These are phyloP conservation scores for Moniliella sp. DNA, from an alignment of 1,284 basidiomycete species.

Conservation along the genomic window DNA sequence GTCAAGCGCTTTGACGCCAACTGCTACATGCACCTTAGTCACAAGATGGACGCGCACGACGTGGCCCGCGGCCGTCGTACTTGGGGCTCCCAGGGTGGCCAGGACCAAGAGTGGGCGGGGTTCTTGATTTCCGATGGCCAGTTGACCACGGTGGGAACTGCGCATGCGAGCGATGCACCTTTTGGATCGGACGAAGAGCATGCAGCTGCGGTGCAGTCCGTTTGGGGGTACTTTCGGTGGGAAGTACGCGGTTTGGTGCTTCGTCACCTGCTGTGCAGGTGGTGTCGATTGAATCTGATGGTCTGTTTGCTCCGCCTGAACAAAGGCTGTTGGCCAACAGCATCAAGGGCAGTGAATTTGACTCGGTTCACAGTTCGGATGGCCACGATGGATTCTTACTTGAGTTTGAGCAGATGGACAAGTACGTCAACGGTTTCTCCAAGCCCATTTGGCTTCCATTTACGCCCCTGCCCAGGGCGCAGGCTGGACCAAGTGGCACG, in stretches of 20 bases:
- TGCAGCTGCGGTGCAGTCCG: no score
- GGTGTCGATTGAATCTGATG: constrained; percentile 23
- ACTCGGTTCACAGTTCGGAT: constrained; percentile 52
- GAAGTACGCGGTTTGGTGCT: constrained; percentile 2
- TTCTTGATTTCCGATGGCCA: no score
- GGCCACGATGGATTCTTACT: constrained; percentile 85
- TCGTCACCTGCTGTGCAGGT: constrained; percentile 12
- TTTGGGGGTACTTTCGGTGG: no score
- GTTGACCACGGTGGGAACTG: no score
- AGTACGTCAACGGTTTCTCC: constrained; percentile 8
- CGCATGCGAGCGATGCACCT: no score
- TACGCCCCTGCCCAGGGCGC: no score
- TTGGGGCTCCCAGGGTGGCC: constrained; percentile 7
- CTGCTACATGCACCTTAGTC: constrained; percentile 55
- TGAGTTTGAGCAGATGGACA: constrained; percentile 28
- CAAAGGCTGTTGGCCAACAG: constrained; percentile 37
- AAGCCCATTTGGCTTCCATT: no score
- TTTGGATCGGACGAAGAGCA: no score
- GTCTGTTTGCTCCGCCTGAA: constrained; percentile 39
- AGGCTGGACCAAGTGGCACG: no score
- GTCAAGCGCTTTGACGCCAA: constrained; percentile 32
- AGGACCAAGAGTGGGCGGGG: constrained; percentile 35
- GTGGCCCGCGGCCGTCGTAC: constrained; percentile 39
- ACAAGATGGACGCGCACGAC: constrained; percentile 88
- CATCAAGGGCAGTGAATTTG: constrained; percentile 12